Percentiles rank a stretch among this genome's conserved stretches.
phyloP scores from a whole-genome alignment of 208 protist genomes.

The Novymonas esmeraldas region DNA sequence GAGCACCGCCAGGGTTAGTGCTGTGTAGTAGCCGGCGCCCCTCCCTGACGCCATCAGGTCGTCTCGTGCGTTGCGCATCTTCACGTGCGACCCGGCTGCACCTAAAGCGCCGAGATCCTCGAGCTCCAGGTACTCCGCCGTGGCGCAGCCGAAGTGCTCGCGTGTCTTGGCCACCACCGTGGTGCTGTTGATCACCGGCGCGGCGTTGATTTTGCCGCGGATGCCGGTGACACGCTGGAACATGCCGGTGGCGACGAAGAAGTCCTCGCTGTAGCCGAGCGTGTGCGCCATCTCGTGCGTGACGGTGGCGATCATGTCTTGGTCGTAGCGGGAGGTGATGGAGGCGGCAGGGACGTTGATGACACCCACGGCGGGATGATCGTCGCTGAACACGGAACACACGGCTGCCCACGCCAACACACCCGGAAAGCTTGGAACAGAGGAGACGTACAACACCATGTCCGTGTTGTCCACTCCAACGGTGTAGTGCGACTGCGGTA shows the following conservation, averaged over 20 bases:
- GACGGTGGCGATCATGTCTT: constrained; percentile 24
- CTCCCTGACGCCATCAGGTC: constrained; percentile 75
- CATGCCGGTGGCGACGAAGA: constrained; percentile 23
- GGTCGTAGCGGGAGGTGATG: constrained; percentile 13
- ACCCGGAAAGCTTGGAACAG: constrained; percentile 22
- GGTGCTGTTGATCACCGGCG: constrained; percentile 35
- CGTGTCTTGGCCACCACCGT: constrained; percentile 37
- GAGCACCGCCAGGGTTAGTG: too few species aligned
- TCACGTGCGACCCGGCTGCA: constrained; percentile 75
- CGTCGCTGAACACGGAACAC: constrained; percentile 29
- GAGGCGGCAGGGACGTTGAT: constrained; percentile 46
- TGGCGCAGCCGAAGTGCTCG: constrained; percentile 70
- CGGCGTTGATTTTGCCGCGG: constrained; percentile 36
- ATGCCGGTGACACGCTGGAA: constrained; percentile 8
- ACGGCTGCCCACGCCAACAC: constrained; percentile 42
- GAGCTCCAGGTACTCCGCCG: constrained; percentile 61
- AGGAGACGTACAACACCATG: constrained; percentile 66
- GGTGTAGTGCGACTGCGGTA: constrained; percentile 35
- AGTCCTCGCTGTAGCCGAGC: constrained; percentile 57
- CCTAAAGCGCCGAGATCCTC: constrained; percentile 40
- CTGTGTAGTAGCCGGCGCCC: constrained; percentile 47
- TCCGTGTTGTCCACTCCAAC: constrained; percentile 46
- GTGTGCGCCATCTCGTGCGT: constrained; percentile 87
- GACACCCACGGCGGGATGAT: constrained; percentile 41
- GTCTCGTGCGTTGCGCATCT: constrained; percentile 71